A percentile compares a stretch with the other conserved stretches of the same genome.
Conservation (phyloP, 805 yeast species). For the Candida gorgasii region DNA sequence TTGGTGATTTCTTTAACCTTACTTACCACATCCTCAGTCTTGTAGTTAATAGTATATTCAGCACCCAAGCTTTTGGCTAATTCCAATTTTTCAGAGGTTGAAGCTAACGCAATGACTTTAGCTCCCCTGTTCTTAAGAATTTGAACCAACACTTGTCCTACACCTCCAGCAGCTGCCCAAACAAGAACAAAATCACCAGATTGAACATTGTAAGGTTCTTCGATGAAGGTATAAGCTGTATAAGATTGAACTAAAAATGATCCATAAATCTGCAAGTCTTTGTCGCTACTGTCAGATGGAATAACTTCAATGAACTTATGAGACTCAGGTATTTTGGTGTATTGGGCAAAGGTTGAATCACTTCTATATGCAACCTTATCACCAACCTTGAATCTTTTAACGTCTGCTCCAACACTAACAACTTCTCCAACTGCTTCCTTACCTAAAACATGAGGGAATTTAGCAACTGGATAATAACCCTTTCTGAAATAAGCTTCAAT, state of each 20-base stretch:
- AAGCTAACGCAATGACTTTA: conserved; percentile 81
- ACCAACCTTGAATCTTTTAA: conserved; percentile 58
- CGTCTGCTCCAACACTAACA: conserved; percentile 62
- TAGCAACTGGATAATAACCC: conserved; percentile 64
- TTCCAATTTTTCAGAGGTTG: conserved; percentile 68
- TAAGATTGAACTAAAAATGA: conserved; percentile 69
- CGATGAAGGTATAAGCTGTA: conserved; percentile 72
- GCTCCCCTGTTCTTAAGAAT: conserved; percentile 66
- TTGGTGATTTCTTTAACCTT: conserved; percentile 60
- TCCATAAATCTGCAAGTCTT: conserved; percentile 54
- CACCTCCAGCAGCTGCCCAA: conserved; percentile 97
- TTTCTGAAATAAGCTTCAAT: conserved; percentile 81
- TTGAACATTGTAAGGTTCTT: conserved; percentile 65
- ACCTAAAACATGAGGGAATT: conserved; percentile 66
- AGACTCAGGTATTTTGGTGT: conserved; percentile 48
- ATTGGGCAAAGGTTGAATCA: conserved; percentile 67
- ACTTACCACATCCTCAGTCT: conserved; percentile 54
- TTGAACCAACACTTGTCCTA: conserved; percentile 73
- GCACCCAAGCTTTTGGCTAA: conserved; percentile 75
- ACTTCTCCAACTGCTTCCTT: conserved; percentile 74
- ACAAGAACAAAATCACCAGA: conserved; percentile 72
- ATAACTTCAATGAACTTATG: conserved; percentile 47
- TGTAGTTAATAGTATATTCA: conserved; percentile 59
- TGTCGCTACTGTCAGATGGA: conserved; percentile 49
- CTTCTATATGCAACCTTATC: conserved; percentile 67